phyloP scores from a whole-genome alignment of 2,329 filamentous ascomycete genomes.

The Hirsutella minnesotensis region DNA sequence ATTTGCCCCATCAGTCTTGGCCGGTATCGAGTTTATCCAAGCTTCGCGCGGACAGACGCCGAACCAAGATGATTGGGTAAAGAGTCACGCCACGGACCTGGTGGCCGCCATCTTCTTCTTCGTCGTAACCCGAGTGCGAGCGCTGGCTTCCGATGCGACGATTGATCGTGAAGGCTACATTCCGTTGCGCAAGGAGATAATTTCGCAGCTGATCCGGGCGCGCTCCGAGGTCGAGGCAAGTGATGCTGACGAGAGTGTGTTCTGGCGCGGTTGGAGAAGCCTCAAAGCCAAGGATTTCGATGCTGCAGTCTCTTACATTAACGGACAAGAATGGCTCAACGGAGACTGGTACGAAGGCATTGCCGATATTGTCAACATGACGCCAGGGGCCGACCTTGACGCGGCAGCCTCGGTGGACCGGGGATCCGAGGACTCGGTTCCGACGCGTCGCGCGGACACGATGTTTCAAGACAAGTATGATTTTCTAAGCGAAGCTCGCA shows the following conservation, averaged over 20 bases:
- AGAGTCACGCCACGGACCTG: slow-evolving; percentile 37
- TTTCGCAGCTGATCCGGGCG: slow-evolving; percentile 27
- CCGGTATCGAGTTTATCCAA: slow-evolving; percentile 53
- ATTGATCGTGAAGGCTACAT: slow-evolving; percentile 33
- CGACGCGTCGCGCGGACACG: slow-evolving; percentile 43
- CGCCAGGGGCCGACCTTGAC: slow-evolving; percentile 19
- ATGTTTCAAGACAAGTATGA: slow-evolving; percentile 71
- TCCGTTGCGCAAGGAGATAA: slow-evolving; percentile 30
- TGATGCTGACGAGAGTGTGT: slow-evolving; percentile 31
- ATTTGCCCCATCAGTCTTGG: slow-evolving; percentile 61
- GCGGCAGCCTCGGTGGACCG: slow-evolving; percentile 19
- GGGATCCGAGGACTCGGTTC: slow-evolving; percentile 19
- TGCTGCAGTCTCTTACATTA: slow-evolving; percentile 46
- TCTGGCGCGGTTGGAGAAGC: slow-evolving; percentile 41
- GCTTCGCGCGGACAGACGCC: slow-evolving; percentile 29
- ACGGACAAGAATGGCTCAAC: slow-evolving; percentile 43
- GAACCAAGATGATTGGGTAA: slow-evolving; percentile 37
- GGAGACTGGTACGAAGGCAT: slow-evolving; percentile 54
- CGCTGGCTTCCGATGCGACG: slow-evolving; percentile 23
- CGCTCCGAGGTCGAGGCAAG: slow-evolving; percentile 27
- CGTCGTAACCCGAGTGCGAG: slow-evolving; percentile 38
- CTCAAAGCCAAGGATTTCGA: slow-evolving; percentile 45
- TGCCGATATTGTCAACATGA: slow-evolving; percentile 35
- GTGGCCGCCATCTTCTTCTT: slow-evolving; percentile 50
- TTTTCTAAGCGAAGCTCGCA: slow-evolving; percentile 53